Evolutionary conservation across 805 yeast genomes (phyloP).

Genomic region (Candida quercuum): DNA sequence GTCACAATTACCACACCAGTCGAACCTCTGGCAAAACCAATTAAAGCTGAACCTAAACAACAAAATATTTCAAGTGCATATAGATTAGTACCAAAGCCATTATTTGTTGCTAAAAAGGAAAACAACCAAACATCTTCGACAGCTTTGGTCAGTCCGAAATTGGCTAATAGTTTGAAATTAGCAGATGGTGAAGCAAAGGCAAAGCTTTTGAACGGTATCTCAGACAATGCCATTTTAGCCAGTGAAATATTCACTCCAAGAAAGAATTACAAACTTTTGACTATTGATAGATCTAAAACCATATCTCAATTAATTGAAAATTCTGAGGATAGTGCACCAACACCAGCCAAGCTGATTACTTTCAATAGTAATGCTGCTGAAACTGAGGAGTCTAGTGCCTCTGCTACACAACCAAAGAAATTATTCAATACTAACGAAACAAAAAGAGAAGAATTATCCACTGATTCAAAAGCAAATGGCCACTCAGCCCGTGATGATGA

Average conservation of each 20-base stretch:
- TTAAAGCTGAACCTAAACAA: conserved; percentile 47
- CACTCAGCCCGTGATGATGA: conserved; percentile 5
- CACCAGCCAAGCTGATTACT: conserved; percentile 9
- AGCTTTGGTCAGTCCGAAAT: neutral
- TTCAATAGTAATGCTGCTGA: conserved; percentile 9
- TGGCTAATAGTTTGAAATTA: neutral
- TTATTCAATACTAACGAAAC: conserved; percentile 1
- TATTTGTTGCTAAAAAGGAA: conserved; percentile 31
- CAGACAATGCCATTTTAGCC: conserved; percentile 64
- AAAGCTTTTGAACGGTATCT: conserved; percentile 36
- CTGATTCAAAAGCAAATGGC: neutral
- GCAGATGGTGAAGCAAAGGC: conserved; percentile 7
- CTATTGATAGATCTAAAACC: conserved; percentile 37
- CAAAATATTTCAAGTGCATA: conserved; percentile 57
- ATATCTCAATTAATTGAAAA: neutral
- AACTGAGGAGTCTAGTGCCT: neutral
- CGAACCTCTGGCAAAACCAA: conserved; percentile 44
- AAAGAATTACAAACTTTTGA: conserved; percentile 45
- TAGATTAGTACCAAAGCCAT: conserved; percentile 59
- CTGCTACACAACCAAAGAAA: neutral
- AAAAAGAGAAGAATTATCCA: neutral
- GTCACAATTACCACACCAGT: conserved; percentile 30
- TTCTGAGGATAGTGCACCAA: conserved; percentile 1
- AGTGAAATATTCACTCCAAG: conserved; percentile 71
- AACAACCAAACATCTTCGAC: neutral